These are phyloP conservation scores for Boletus tomentosulus DNA, from an alignment of 768 basidiomycete species.

Conservation along the genomic window DNA sequence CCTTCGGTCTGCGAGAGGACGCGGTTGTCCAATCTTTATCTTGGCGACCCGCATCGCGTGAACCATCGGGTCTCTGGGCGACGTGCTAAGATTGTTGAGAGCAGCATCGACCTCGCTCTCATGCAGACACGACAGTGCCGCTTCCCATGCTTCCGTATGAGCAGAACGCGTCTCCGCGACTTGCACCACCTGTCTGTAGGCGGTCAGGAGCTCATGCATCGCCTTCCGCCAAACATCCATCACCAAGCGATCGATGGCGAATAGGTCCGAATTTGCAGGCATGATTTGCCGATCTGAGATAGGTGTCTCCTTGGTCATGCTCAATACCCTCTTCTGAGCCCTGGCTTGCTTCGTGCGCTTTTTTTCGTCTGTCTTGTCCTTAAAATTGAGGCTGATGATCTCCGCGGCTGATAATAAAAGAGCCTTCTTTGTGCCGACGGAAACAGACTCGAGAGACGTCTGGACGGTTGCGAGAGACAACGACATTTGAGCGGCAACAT, in stretches of 20 bases:
- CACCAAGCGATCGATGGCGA: constrained; percentile 32
- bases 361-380: constrained; percentile 3
- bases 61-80: constrained; percentile 41
- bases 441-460: constrained; percentile 26
- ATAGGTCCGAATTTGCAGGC: constrained; percentile 20
- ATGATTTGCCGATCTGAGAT: constrained; percentile 27
- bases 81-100: constrained; percentile 28
- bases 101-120: constrained; percentile 41
- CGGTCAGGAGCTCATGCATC: constrained; percentile 33
- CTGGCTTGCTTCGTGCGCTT: constrained; percentile 5
- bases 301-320: constrained; percentile 16
- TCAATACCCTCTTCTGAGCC: constrained; percentile 14
- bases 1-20: constrained; percentile 54
- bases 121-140: constrained; percentile 51
- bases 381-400: constrained; percentile 15
- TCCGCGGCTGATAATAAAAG: constrained; percentile 2
- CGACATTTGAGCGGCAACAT: constrained; percentile 52
- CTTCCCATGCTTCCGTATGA: constrained; percentile 58
- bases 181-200: constrained; percentile 38
- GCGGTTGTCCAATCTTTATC: constrained; percentile 51
- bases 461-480: constrained; percentile 35
- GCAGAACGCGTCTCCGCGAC: constrained; percentile 49
- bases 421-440: constrained; percentile 20
- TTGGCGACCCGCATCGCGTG: constrained; percentile 50
- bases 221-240: constrained; percentile 37